Evolutionary conservation across 208 protist genomes (phyloP).

Genomic region (Porcisia deanei): DNA sequence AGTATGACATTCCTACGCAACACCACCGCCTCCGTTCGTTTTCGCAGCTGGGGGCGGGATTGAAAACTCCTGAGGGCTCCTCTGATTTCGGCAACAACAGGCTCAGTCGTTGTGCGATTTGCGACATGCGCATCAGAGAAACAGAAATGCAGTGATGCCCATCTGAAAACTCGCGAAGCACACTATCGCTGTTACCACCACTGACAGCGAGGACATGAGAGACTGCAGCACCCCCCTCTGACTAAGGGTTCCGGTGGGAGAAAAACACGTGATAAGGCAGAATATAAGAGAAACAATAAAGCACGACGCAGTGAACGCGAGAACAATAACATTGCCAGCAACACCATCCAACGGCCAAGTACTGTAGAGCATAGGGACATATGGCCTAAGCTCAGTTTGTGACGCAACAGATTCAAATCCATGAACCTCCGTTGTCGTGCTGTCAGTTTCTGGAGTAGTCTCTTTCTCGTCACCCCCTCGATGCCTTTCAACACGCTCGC

Average conservation of each 20-base stretch:
- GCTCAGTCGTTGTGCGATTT: not conserved
- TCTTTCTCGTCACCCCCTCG: not conserved
- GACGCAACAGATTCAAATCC: not conserved
- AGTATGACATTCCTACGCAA: not conserved
- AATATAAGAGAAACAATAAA: conserved; percentile 6
- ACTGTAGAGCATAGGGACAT: not conserved
- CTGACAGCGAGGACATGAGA: conserved; percentile 2
- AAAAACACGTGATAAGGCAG: conserved; percentile 9
- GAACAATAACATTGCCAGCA: not conserved
- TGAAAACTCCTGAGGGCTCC: not conserved
- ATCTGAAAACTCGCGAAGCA: conserved; percentile 14
- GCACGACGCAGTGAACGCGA: conserved; percentile 2
- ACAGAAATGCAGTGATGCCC: conserved; percentile 8
- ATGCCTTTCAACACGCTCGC: conserved; percentile 19
- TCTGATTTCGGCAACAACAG: not conserved
- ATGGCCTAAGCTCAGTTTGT: not conserved
- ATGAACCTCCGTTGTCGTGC: not conserved
- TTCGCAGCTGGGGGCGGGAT: not conserved
- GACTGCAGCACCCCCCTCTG: conserved; percentile 2
- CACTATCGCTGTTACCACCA: conserved; percentile 6
- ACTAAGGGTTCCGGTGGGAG: not conserved
- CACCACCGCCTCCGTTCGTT: not conserved
- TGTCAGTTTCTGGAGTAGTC: not conserved
- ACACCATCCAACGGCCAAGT: not conserved
- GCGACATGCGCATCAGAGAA: not conserved